Evolutionary conservation across 257 asterid genomes (phyloP).

Genomic region (Leptodermis oblonga): DNA sequence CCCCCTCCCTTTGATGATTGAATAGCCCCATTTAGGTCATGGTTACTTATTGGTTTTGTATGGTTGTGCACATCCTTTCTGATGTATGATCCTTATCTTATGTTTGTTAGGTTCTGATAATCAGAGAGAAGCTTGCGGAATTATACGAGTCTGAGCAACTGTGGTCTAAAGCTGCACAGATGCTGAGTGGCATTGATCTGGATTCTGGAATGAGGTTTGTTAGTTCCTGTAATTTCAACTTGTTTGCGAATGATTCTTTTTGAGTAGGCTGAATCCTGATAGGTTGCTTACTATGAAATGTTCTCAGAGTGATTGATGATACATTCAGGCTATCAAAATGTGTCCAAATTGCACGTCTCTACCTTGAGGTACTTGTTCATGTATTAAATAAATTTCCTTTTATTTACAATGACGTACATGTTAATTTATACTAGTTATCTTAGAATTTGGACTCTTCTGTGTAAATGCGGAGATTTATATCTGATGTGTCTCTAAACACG

Average conservation of each 20-base stretch:
- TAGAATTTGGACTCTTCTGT: neutral
- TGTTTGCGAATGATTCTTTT: neutral
- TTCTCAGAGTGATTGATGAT: constrained; percentile 85
- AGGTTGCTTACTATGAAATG: constrained; percentile 6
- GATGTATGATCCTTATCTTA: neutral
- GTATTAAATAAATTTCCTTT: neutral
- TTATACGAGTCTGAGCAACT: constrained; percentile 87
- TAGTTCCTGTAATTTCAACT: constrained; percentile 4
- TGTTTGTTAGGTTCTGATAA: constrained; percentile 66
- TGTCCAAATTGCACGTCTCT: constrained; percentile 93
- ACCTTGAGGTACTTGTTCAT: constrained; percentile 72
- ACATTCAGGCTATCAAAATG: constrained; percentile 83
- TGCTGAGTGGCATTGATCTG: constrained; percentile 98
- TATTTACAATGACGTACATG: neutral
- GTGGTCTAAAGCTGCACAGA: constrained; percentile 98
- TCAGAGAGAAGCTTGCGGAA: constrained; percentile 92
- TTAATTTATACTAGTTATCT: neutral
- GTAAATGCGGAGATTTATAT: neutral
- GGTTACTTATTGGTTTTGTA: neutral
- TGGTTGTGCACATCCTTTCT: neutral
- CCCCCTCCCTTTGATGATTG: neutral
- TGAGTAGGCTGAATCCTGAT: constrained; percentile 7
- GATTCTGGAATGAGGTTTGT: constrained; percentile 97
- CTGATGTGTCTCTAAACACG: neutral
- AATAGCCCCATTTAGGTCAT: neutral